Evolutionary conservation across 768 basidiomycete genomes (phyloP).

Genomic region (Naganishia onofrii): DNA sequence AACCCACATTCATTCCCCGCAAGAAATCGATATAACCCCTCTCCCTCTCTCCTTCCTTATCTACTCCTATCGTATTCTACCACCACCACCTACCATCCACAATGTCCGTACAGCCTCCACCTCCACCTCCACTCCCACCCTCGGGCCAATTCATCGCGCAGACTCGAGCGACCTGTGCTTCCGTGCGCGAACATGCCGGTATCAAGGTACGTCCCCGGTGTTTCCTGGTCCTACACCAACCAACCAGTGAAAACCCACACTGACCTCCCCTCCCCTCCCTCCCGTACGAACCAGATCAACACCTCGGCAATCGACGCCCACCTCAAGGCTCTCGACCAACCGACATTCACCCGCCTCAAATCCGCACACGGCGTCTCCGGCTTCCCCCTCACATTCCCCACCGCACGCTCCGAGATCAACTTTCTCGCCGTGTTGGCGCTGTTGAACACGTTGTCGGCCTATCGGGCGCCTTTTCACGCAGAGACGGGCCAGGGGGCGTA

Average conservation of each 20-base stretch:
- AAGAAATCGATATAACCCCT: too few species aligned
- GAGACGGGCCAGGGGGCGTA: conserved; percentile 76
- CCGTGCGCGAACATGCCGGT: not conserved
- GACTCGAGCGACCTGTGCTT: not conserved
- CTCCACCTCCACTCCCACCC: not conserved
- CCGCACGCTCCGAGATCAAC: conserved; percentile 71
- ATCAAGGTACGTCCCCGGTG: conserved; percentile 16
- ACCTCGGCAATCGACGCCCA: conserved; percentile 3
- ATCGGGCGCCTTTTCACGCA: conserved; percentile 68
- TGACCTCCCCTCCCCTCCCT: too few species aligned
- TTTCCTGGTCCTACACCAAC: too few species aligned
- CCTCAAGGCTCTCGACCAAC: conserved; percentile 3
- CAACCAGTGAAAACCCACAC: too few species aligned
- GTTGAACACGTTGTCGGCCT: conserved; percentile 80
- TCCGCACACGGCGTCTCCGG: conserved; percentile 64
- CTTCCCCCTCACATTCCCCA: conserved; percentile 76
- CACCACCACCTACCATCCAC: not conserved
- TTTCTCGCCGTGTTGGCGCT: conserved; percentile 72
- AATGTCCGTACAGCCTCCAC: not conserved
- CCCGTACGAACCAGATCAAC: conserved; percentile 2
- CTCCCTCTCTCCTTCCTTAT: not conserved
- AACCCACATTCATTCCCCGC: too few species aligned
- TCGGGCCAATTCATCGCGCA: conserved; percentile 12
- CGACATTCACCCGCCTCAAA: conserved; percentile 23
- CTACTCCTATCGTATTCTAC: not conserved